Evolutionary conservation across 2,329 filamentous ascomycete species (phyloP).

Genomic region (Alternaria ventricosa): DNA sequence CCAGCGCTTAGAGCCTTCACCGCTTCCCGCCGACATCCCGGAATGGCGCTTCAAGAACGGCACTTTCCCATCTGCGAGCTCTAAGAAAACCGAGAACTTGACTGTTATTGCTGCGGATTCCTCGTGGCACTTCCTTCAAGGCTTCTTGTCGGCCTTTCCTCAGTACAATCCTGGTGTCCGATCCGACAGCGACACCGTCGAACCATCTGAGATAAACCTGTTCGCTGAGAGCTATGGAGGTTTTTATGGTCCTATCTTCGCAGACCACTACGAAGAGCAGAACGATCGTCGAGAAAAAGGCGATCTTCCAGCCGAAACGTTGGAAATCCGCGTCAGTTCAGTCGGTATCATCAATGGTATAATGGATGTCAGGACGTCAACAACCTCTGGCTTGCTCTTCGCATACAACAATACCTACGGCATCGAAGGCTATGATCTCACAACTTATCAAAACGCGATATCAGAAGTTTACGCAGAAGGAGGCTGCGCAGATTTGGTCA

Average conservation of each 20-base stretch:
- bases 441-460: conserved; percentile 56
- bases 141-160: conserved; percentile 65
- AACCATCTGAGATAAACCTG: conserved; percentile 65
- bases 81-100: conserved; percentile 60
- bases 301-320: conserved; percentile 57
- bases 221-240: conserved; percentile 76
- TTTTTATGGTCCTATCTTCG: conserved; percentile 71
- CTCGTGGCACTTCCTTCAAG: conserved; percentile 71
- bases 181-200: conserved; percentile 42
- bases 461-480: conserved; percentile 55
- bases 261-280: conserved; percentile 64
- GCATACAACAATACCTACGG: conserved; percentile 71
- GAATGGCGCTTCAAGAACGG: conserved; percentile 63
- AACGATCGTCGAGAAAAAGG: conserved; percentile 64
- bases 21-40: conserved; percentile 36
- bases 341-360: conserved; percentile 76
- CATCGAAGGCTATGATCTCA: conserved; percentile 62
- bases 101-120: conserved; percentile 64
- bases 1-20: conserved; percentile 33
- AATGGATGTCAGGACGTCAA: conserved; percentile 69
- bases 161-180: conserved; percentile 61
- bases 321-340: conserved; percentile 66
- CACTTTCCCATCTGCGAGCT: conserved; percentile 66
- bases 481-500: conserved; percentile 60
- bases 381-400: conserved; percentile 63